Conservation (phyloP, 805 yeast genomes). For the Suhomyces kilbournensis region DNA sequence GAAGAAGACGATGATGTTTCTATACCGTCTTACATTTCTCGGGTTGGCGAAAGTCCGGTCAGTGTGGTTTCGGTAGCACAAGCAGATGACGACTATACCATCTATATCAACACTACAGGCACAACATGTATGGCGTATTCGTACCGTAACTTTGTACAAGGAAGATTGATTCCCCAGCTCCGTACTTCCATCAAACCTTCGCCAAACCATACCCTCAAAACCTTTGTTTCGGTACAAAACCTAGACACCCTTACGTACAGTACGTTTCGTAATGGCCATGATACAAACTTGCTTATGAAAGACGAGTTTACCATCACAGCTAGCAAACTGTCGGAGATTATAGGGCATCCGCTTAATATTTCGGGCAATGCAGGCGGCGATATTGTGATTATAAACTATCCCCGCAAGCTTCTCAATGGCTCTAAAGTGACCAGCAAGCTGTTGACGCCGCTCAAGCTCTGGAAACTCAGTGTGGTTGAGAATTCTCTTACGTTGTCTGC, state of each 20-base stretch:
- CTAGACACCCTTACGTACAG: slow-evolving; percentile 28
- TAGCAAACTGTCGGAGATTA: slow-evolving; percentile 25
- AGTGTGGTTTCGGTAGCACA: slow-evolving; percentile 18
- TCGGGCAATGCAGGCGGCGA: slow-evolving; percentile 37
- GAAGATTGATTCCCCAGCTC: slow-evolving; percentile 22
- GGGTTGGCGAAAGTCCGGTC: slow-evolving; percentile 32
- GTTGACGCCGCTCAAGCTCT: slow-evolving; percentile 39
- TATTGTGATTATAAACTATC: slow-evolving; percentile 32
- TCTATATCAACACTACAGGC: slow-evolving; percentile 32
- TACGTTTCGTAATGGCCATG: slow-evolving; percentile 34
- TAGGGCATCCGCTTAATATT: slow-evolving; percentile 38
- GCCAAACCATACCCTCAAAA: slow-evolving; percentile 25
- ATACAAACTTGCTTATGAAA: slow-evolving; percentile 28
- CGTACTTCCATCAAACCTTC: slow-evolving; percentile 26
- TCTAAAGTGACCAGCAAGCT: slow-evolving; percentile 33
- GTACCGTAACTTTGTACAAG: slow-evolving; percentile 27
- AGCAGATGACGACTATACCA: slow-evolving; percentile 22
- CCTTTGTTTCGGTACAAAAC: slow-evolving; percentile 24
- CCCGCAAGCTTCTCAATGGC: slow-evolving; percentile 36
- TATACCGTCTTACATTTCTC: slow-evolving; percentile 32
- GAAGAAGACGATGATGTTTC: slow-evolving; percentile 16
- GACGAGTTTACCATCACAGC: slow-evolving; percentile 31
- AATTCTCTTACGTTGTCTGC: slow-evolving; percentile 18
- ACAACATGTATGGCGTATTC: slow-evolving; percentile 22
- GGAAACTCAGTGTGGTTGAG: slow-evolving; percentile 23